Conservation (phyloP, 371 early-diverging fungal genomes). For the Conidiobolus incongruus region DNA sequence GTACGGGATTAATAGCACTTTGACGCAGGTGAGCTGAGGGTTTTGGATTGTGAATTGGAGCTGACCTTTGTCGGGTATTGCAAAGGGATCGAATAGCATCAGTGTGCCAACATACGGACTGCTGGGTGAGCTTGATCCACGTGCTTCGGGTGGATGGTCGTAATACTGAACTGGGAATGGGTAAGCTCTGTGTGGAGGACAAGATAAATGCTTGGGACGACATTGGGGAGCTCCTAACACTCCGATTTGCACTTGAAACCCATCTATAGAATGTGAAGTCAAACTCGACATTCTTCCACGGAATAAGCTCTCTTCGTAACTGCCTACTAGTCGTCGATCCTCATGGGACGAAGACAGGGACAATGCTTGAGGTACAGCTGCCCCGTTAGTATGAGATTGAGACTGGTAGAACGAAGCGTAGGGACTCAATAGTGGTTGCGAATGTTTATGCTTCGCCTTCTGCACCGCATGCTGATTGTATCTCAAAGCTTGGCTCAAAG, state of each 20-base stretch:
- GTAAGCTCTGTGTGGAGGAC: conserved; percentile 41
- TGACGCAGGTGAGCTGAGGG: conserved; percentile 50
- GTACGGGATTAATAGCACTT: conserved; percentile 59
- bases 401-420: not conserved
- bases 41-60: conserved; percentile 69
- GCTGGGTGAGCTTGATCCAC: conserved; percentile 18
- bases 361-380: not conserved
- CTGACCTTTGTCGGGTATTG: conserved; percentile 55
- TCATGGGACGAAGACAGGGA: not conserved
- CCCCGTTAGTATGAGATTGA: not conserved
- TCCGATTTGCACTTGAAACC: conserved; percentile 47
- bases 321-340: not conserved
- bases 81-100: conserved; percentile 17
- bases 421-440: not conserved
- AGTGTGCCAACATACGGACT: conserved; percentile 41
- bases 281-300: conserved; percentile 61
- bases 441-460: not conserved
- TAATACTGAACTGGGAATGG: conserved; percentile 31
- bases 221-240: conserved; percentile 32
- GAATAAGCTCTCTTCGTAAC: conserved; percentile 32
- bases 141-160: conserved; percentile 48
- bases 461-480: not conserved
- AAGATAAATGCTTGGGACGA: conserved; percentile 24
- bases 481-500: not conserved
- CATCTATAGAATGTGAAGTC: conserved; percentile 44